Percentiles rank a stretch among this genome's conserved stretches.
These are phyloP conservation scores for Hanseniaspora occidentalis DNA, from an alignment of 805 yeast species.

Conservation along the genomic window DNA sequence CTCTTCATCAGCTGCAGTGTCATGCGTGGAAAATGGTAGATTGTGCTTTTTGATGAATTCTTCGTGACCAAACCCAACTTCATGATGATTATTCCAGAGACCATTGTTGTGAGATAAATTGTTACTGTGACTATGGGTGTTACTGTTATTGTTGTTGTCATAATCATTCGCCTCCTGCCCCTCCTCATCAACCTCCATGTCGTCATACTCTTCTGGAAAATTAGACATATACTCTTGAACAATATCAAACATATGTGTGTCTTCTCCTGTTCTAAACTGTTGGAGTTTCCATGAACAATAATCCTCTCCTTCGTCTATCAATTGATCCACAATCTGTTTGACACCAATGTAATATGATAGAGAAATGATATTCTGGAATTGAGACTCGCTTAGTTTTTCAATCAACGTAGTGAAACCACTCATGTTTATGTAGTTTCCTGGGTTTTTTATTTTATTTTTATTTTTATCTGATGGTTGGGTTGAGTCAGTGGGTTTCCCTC, in stretches of 20 bases:
- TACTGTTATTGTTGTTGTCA: too few relatives aligned
- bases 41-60: neutral
- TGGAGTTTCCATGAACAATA: constrained; percentile 22
- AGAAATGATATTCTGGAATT: constrained; percentile 10
- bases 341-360: constrained; percentile 18
- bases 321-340: constrained; percentile 23
- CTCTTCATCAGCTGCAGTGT: neutral
- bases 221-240: neutral
- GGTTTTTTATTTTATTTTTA: too few relatives aligned
- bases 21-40: neutral
- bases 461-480: too few relatives aligned
- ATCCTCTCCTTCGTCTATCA: constrained; percentile 23
- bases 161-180: neutral
- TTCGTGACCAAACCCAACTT: neutral
- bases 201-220: neutral
- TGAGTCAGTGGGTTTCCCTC: too few relatives aligned
- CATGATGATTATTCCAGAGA: neutral
- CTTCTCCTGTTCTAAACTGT: constrained; percentile 22
- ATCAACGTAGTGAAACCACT: neutral
- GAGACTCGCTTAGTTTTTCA: neutral
- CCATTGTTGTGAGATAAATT: too few relatives aligned
- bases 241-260: constrained; percentile 14
- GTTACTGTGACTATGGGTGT: too few relatives aligned
- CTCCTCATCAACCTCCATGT: neutral
- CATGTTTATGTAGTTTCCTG: neutral